Conservation (phyloP, 805 yeast genomes). For the Candida dajiaensis region DNA sequence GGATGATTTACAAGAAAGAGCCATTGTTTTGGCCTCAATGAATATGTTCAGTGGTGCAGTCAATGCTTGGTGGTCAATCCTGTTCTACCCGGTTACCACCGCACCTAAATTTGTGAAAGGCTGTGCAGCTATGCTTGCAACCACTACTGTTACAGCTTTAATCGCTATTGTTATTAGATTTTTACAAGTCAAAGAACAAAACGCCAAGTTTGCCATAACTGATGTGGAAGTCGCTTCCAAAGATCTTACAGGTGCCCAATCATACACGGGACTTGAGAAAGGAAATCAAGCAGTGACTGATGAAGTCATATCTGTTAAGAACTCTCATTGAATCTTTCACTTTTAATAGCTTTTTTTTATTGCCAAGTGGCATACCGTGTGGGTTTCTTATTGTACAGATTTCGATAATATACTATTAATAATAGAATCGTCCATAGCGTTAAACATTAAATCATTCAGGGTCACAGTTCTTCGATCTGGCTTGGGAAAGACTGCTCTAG, state of each 20-base stretch:
- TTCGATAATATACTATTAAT: no score
- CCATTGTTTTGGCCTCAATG: slow-evolving; percentile 60
- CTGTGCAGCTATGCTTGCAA: slow-evolving; percentile 51
- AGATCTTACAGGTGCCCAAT: neutral
- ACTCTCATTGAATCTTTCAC: neutral
- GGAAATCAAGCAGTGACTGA: neutral
- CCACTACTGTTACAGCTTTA: slow-evolving; percentile 37
- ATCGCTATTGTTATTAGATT: slow-evolving; percentile 36
- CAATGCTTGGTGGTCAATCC: slow-evolving; percentile 58
- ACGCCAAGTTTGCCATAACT: neutral
- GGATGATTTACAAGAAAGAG: slow-evolving; percentile 57
- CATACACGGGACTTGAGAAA: neutral
- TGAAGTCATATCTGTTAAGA: neutral
- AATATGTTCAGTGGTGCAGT: slow-evolving; percentile 59
- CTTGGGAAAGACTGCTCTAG: slow-evolving; percentile 29
- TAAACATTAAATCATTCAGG: neutral
- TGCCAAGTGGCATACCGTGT: no score
- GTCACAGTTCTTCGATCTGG: neutral
- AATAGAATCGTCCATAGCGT: neutral
- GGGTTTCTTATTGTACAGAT: no score
- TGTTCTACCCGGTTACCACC: slow-evolving; percentile 45
- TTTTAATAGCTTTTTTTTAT: no score
- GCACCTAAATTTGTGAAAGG: slow-evolving; percentile 49
- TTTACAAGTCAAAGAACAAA: slow-evolving; percentile 35
- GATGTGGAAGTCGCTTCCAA: slow-evolving; percentile 2